A percentile compares a stretch with the other conserved stretches of the same genome.
Evolutionary conservation across 2,329 filamentous ascomycete genomes (phyloP).

Genomic region (Alternaria sp.): DNA sequence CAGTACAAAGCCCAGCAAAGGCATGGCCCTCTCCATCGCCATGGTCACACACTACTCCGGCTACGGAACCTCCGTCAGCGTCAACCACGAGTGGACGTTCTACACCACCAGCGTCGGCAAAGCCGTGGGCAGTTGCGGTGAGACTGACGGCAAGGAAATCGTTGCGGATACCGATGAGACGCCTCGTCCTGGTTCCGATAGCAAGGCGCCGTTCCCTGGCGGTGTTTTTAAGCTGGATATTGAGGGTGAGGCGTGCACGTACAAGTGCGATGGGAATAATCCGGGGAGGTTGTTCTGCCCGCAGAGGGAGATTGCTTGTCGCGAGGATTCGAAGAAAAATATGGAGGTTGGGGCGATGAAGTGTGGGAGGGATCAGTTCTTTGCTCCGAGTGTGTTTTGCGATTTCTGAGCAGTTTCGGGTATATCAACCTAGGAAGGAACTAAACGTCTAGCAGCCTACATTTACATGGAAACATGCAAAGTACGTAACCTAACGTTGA

Average conservation of each 20-base stretch:
- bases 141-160: not conserved
- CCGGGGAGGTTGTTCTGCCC: not conserved
- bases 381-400: not conserved
- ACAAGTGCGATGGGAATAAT: not conserved
- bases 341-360: not conserved
- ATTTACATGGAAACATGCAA: too few species aligned
- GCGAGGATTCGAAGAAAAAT: not conserved
- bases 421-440: too few species aligned
- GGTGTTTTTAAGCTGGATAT: not conserved
- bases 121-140: not conserved
- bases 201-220: not conserved
- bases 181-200: not conserved
- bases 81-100: not conserved
- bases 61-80: not conserved
- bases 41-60: not conserved
- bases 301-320: not conserved
- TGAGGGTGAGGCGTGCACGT: not conserved
- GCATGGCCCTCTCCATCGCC: not conserved
- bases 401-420: not conserved
- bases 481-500: too few species aligned
- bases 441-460: too few species aligned
- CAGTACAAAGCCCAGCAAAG: not conserved
- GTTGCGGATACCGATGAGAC: not conserved
- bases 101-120: not conserved
- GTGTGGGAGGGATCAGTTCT: not conserved